These are phyloP conservation scores for Geotrichum aggregatum DNA, from an alignment of 1,139 yeast genomes.

Conservation along the genomic window DNA sequence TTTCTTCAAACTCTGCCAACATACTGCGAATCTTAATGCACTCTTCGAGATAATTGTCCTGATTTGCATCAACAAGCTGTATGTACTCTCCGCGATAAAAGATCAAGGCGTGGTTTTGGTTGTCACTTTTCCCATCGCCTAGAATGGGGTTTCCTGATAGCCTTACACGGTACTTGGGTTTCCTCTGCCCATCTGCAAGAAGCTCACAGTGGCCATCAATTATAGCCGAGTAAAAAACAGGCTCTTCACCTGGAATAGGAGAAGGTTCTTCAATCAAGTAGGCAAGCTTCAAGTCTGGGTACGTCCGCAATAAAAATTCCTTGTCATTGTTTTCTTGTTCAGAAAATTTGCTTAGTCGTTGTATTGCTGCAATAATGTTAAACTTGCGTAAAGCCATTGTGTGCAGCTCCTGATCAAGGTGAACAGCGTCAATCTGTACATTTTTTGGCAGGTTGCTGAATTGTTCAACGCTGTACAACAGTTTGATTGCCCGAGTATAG, in stretches of 20 bases:
- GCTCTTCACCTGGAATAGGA: slow-evolving; percentile 36
- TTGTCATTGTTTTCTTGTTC: slow-evolving; percentile 53
- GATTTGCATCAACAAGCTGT: slow-evolving; percentile 84
- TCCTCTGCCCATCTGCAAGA: slow-evolving; percentile 44
- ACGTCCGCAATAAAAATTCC: slow-evolving; percentile 54
- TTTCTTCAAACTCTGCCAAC: slow-evolving; percentile 74
- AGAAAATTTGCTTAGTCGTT: slow-evolving; percentile 52
- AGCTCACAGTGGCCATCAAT: slow-evolving; percentile 51
- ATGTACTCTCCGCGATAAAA: slow-evolving; percentile 83
- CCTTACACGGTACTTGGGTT: slow-evolving; percentile 52
- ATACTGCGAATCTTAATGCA: slow-evolving; percentile 76
- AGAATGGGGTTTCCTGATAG: slow-evolving; percentile 82
- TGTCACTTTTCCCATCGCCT: slow-evolving; percentile 89
- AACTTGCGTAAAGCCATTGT: slow-evolving; percentile 61
- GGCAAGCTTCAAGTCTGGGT: slow-evolving; percentile 58
- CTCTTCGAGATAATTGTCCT: slow-evolving; percentile 81
- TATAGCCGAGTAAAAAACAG: slow-evolving; percentile 55
- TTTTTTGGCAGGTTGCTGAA: slow-evolving; percentile 39
- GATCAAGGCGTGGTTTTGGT: slow-evolving; percentile 73
- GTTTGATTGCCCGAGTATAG: slow-evolving; percentile 61
- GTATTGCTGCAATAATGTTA: slow-evolving; percentile 67
- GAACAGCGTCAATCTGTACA: slow-evolving; percentile 36
- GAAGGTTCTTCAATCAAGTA: slow-evolving; percentile 52
- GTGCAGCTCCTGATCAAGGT: slow-evolving; percentile 43
- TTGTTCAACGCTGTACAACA: slow-evolving; percentile 58